These are phyloP conservation scores for Epichloe amarillans DNA, from an alignment of 2,329 filamentous ascomycete species.

Conservation along the genomic window DNA sequence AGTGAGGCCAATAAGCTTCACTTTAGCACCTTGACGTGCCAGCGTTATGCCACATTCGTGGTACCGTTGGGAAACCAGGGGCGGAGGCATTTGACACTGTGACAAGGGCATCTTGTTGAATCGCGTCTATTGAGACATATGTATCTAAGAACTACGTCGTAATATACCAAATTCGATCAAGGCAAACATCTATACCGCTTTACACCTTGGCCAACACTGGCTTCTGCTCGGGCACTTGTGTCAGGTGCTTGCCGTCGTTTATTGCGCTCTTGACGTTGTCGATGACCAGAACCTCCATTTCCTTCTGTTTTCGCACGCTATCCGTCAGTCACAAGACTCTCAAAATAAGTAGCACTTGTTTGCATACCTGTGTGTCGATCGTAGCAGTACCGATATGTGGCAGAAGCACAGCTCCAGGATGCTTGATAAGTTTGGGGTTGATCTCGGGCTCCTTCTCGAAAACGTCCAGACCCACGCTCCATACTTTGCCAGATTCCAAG, in stretches of 20 bases:
- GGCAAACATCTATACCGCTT: background rate
- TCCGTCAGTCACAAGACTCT: no score
- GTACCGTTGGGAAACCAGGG: background rate
- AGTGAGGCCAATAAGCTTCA: background rate
- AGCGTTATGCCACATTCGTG: no score
- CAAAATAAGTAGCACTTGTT: no score
- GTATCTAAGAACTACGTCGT: background rate
- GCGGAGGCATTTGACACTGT: background rate
- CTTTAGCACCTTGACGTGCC: no score
- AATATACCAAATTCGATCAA: no score
- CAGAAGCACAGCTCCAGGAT: constrained; percentile 46
- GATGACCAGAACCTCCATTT: constrained; percentile 17
- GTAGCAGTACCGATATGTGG: constrained; percentile 59
- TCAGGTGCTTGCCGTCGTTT: constrained; percentile 7
- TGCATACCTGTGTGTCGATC: constrained; percentile 27
- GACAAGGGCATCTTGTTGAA: background rate
- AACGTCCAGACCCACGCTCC: constrained; percentile 41
- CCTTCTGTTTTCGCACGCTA: constrained; percentile 4
- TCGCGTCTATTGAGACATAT: background rate
- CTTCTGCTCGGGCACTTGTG: constrained; percentile 8
- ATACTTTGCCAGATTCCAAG: constrained; percentile 39
- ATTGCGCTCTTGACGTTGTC: constrained; percentile 21
- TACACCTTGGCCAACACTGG: background rate
- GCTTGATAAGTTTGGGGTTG: constrained; percentile 44
- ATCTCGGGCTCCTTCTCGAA: constrained; percentile 46